These are phyloP conservation scores for Trypanosoma scelopori DNA, from an alignment of 208 protist genomes.

Conservation along the genomic window DNA sequence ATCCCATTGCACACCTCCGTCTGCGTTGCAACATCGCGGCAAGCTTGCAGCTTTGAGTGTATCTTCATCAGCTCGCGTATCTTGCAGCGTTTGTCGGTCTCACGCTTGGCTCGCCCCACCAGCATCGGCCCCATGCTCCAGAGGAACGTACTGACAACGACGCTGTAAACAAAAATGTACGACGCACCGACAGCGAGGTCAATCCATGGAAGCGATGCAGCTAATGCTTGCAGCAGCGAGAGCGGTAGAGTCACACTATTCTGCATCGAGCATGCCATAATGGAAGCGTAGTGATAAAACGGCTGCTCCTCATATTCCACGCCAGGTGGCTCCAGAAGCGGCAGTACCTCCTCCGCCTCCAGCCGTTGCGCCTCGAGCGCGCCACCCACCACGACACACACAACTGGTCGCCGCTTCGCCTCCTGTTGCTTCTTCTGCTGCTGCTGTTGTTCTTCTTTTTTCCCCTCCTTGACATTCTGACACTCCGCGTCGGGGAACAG, in stretches of 20 bases:
- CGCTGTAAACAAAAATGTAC: constrained; percentile 81
- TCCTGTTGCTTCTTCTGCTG: background rate
- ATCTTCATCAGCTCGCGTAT: constrained; percentile 58
- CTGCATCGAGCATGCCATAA: constrained; percentile 61
- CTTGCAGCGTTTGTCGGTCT: constrained; percentile 41
- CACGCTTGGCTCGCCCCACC: constrained; percentile 53
- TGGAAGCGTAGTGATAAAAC: constrained; percentile 54
- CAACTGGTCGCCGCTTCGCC: constrained; percentile 17
- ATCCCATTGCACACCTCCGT: constrained; percentile 32
- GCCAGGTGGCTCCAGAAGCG: constrained; percentile 42
- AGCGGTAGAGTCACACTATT: constrained; percentile 82
- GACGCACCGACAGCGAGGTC: constrained; percentile 45
- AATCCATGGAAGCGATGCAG: constrained; percentile 54
- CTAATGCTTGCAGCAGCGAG: constrained; percentile 64
- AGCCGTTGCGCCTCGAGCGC: constrained; percentile 42
- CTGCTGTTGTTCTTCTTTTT: background rate
- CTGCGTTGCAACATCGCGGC: constrained; percentile 65
- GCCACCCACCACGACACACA: constrained; percentile 61
- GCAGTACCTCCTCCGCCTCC: constrained; percentile 54
- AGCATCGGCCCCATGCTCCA: constrained; percentile 58
- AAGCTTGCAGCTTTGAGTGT: constrained; percentile 41
- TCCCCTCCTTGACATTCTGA: background rate
- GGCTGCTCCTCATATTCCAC: constrained; percentile 57
- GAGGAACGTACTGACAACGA: constrained; percentile 48
- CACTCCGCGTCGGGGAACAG: constrained; percentile 28